A percentile compares a stretch with the other conserved stretches of the same genome.
Conservation (phyloP, 352 stramenopile genomes). For the Pseudoperonospora humuli region DNA sequence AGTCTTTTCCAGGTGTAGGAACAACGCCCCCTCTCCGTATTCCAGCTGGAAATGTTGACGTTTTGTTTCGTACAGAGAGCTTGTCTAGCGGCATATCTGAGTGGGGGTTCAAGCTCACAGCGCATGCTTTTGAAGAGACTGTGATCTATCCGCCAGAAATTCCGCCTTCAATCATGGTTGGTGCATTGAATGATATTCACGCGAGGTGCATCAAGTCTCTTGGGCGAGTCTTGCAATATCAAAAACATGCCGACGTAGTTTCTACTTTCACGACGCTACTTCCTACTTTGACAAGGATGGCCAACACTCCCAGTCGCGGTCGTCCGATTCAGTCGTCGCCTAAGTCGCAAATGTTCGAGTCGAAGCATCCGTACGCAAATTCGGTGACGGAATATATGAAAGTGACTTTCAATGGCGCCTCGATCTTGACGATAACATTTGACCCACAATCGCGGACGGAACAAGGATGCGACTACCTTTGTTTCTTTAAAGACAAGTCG, state of each 20-base stretch:
- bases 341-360: slow-evolving; percentile 70
- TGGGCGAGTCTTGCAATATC: slow-evolving; percentile 19
- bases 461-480: slow-evolving; percentile 70
- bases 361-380: slow-evolving; percentile 78
- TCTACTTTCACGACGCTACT: slow-evolving; percentile 21
- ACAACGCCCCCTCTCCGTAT: slow-evolving; percentile 53
- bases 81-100: slow-evolving; percentile 36
- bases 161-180: slow-evolving; percentile 31
- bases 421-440: slow-evolving; percentile 61
- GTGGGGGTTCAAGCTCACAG: slow-evolving; percentile 80
- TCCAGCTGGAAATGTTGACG: slow-evolving; percentile 47
- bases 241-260: slow-evolving; percentile 6
- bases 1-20: slow-evolving; percentile 60
- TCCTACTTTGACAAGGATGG: slow-evolving; percentile 31
- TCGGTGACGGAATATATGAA: slow-evolving; percentile 75
- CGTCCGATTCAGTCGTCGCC: slow-evolving; percentile 40
- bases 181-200: slow-evolving; percentile 46
- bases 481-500: slow-evolving; percentile 79
- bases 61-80: slow-evolving; percentile 64
- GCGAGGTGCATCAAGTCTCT: slow-evolving; percentile 55
- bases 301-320: slow-evolving; percentile 35
- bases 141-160: slow-evolving; percentile 45
- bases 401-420: slow-evolving; percentile 64
- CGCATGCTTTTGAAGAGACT: slow-evolving; percentile 53
- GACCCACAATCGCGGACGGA: slow-evolving; percentile 59